Percentiles rank a stretch among this genome's conserved stretches.
Evolutionary conservation across 257 asterid species (phyloP).

Genomic region (Dorcoceras hygrometricum): DNA sequence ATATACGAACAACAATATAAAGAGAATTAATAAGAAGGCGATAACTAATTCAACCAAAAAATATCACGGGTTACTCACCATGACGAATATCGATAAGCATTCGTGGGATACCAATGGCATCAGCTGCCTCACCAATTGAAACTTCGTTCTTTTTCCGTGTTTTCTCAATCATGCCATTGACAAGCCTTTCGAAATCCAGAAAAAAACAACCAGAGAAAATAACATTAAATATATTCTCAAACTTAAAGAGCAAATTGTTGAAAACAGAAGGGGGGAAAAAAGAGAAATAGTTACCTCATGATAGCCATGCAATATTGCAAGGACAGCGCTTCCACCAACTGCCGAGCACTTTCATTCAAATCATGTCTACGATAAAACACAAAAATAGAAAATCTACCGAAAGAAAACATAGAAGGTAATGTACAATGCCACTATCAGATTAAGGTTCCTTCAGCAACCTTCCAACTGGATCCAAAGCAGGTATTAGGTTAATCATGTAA

Average conservation of each 20-base stretch:
- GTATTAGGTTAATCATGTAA: too few relatives aligned
- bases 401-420: background rate
- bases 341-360: constrained; percentile 39
- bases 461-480: too few relatives aligned
- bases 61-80: constrained; percentile 40
- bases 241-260: constrained; percentile 2
- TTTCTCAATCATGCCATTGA: constrained; percentile 80
- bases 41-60: background rate
- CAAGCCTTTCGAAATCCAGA: constrained; percentile 52
- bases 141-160: constrained; percentile 62
- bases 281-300: constrained; percentile 50
- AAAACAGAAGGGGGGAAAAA: background rate
- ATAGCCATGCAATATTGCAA: constrained; percentile 81
- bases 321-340: constrained; percentile 68
- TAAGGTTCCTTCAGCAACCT: too few relatives aligned
- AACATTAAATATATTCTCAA: constrained; percentile 8
- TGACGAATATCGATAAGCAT: constrained; percentile 93
- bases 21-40: background rate
- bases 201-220: background rate
- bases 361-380: constrained; percentile 43
- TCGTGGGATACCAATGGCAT: constrained; percentile 72
- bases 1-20: background rate
- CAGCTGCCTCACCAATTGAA: constrained; percentile 88
- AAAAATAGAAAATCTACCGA: constrained; percentile 1
- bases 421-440: too few relatives aligned